Evolutionary conservation across 1,139 yeast species (phyloP), one percentile per base, ranked within the genome.

Genomic region (Pichia sp.): DNA sequence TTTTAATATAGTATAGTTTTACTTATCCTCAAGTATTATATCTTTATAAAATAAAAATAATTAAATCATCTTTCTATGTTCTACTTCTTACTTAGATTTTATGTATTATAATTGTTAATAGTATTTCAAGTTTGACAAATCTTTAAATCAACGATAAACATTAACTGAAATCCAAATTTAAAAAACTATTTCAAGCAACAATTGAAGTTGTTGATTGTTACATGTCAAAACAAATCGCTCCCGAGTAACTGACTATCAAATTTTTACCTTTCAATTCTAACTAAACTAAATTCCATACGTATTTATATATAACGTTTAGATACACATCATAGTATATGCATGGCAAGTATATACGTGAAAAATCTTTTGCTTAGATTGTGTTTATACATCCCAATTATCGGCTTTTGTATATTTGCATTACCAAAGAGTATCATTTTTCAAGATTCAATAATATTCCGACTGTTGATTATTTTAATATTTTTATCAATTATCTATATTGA

Each of bases 21-120:
- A 34, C 39, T 39, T 37, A 34, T 42, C 40, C 33, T 18, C 27
- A 41, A 41, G 44, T 41, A 46, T 39, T 47, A 43, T 47, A 47
- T 43, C 47, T 49, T 46, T 48, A 48, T 49, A 46, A 44, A 38
- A 43, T 26, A 43, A 43, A 44, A 46, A 46, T 46, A 49, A 46
- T 46, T 43, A 43, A 48, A 45, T 48, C 50, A 47, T 43, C 48
- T 42, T 43, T 48, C 46, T 48, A 48, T 48, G 47, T 45, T 45
- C 47, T 40, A 40, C 18, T 18, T 18, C 18, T 18, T 18, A 18
- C 18, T 18, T 18, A 18, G 18, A 34, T 29, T 29, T 18, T 10
- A 29, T 34, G 10, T 27, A 36, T 9, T 36, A 10, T 26, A 9
- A 36, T 18, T 18, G 18, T 18, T 18, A 18, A 18, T 18, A 18